Evolutionary conservation across 2,329 filamentous ascomycete genomes (phyloP).

Genomic region (Aspergillus brasiliensis): DNA sequence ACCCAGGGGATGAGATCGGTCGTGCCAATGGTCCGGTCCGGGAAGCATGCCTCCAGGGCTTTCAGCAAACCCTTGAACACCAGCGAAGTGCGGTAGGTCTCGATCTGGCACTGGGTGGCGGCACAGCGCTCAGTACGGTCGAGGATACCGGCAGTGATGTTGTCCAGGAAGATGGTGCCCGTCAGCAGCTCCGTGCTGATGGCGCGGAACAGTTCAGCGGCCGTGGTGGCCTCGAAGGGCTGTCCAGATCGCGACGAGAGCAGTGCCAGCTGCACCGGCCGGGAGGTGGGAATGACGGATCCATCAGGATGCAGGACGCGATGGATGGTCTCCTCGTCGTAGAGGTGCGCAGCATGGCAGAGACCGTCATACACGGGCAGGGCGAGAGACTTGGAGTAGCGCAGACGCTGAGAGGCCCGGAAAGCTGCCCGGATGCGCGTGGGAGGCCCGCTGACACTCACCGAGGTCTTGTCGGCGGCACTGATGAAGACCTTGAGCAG

Average conservation of each 20-base stretch:
- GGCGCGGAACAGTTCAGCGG: constrained; percentile 37
- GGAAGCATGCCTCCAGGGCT: too few species aligned
- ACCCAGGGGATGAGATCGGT: too few species aligned
- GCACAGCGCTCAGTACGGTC: too few species aligned
- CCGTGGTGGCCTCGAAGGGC: constrained; percentile 22
- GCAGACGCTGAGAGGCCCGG: constrained; percentile 14
- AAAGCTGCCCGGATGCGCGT: constrained; percentile 22
- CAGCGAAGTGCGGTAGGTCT: too few species aligned
- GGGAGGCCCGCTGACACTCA: constrained; percentile 29
- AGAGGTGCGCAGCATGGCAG: constrained; percentile 8
- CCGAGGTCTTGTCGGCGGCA: constrained; percentile 19
- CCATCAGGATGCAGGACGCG: too few species aligned
- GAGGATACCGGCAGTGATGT: too few species aligned
- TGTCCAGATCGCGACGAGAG: too few species aligned
- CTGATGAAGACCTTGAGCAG: constrained; percentile 25
- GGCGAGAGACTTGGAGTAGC: constrained; percentile 19
- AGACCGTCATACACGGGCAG: constrained; percentile 27
- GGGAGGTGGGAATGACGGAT: too few species aligned
- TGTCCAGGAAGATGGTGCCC: constrained; percentile 32
- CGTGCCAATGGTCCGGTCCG: too few species aligned
- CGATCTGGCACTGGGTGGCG: too few species aligned
- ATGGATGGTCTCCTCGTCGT: too few species aligned
- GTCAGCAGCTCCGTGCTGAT: constrained; percentile 37
- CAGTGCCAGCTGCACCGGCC: constrained; percentile 33
- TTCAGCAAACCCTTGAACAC: too few species aligned